Conservation (phyloP, 1,284 basidiomycete genomes). For the Sphaerobolus stellatus region DNA sequence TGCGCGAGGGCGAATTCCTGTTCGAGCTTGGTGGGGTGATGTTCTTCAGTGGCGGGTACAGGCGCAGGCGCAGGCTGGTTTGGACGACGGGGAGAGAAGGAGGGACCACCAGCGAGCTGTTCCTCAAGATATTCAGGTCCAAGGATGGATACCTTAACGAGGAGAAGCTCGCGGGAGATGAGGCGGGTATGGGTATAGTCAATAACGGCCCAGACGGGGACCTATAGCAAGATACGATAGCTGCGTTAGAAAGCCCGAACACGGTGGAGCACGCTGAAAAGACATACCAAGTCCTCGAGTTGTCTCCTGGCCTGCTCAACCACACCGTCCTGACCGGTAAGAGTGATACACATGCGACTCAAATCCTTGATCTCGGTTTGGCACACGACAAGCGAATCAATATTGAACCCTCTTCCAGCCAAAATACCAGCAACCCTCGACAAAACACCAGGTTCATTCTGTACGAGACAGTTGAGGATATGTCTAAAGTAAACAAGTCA, state of each 20-base stretch:
- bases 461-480: constrained; percentile 96
- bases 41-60: constrained; percentile 13
- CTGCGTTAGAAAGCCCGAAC: constrained; percentile 5
- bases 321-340: constrained; percentile 95
- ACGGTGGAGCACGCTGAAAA: constrained; percentile 5
- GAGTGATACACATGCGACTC: constrained; percentile 97
- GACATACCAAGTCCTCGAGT: constrained; percentile 86
- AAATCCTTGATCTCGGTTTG: constrained; percentile 97
- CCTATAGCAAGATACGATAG: constrained; percentile 48
- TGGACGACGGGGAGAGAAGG: constrained; percentile 62
- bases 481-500: constrained; percentile 55
- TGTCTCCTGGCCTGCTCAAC: constrained; percentile 95
- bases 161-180: constrained; percentile 84
- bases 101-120: constrained; percentile 80
- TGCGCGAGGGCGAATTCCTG: constrained; percentile 57
- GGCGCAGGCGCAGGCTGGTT: constrained; percentile 7
- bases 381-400: constrained; percentile 98
- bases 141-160: constrained; percentile 93
- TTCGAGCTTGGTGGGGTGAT: constrained; percentile 23
- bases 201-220: constrained; percentile 96
- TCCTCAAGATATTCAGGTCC: constrained; percentile 97
- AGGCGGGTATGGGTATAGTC: constrained; percentile 92
- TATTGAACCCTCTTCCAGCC: constrained; percentile 97
- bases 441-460: constrained; percentile 98
- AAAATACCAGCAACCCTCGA: constrained; percentile 97